These are phyloP conservation scores for Scopulariopsis brevicaulis DNA, from an alignment of 2,329 filamentous ascomycete species.

Conservation along the genomic window DNA sequence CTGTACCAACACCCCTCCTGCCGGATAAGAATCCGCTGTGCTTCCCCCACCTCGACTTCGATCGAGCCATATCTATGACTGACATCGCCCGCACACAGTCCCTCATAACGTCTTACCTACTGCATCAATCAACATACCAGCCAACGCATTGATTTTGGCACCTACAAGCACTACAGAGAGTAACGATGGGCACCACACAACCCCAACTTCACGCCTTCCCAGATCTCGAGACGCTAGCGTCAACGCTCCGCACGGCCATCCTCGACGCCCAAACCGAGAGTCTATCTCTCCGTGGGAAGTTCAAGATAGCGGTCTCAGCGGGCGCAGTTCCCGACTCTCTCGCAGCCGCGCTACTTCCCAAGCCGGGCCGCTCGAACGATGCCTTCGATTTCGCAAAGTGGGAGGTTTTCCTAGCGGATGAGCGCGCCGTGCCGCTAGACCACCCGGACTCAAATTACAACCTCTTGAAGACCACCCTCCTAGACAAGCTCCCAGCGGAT, in stretches of 20 bases:
- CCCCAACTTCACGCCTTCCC: conserved; percentile 74
- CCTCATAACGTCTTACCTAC: no score
- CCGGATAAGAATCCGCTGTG: no score
- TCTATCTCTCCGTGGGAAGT: conserved; percentile 66
- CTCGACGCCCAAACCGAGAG: conserved; percentile 72
- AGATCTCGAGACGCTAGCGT: conserved; percentile 56
- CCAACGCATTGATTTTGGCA: no score
- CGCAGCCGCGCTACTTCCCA: conserved; percentile 66
- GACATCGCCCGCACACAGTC: no score
- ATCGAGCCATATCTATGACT: no score
- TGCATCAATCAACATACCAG: no score
- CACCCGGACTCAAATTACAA: conserved; percentile 91
- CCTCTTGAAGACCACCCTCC: conserved; percentile 73
- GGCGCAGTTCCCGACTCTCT: conserved; percentile 86
- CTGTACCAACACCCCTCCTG: no score
- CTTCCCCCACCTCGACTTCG: no score
- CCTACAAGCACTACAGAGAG: background rate
- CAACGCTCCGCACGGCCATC: conserved; percentile 70
- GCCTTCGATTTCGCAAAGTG: conserved; percentile 71
- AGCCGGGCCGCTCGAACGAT: conserved; percentile 40
- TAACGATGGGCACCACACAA: conserved; percentile 17
- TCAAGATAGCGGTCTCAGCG: conserved; percentile 88
- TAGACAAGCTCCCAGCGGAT: conserved; percentile 66
- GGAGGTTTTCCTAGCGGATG: conserved; percentile 98
- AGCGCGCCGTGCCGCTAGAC: conserved; percentile 85